Evolutionary conservation across 345 rosid species (phyloP).

Genomic region (Toxicodendron radicans): DNA sequence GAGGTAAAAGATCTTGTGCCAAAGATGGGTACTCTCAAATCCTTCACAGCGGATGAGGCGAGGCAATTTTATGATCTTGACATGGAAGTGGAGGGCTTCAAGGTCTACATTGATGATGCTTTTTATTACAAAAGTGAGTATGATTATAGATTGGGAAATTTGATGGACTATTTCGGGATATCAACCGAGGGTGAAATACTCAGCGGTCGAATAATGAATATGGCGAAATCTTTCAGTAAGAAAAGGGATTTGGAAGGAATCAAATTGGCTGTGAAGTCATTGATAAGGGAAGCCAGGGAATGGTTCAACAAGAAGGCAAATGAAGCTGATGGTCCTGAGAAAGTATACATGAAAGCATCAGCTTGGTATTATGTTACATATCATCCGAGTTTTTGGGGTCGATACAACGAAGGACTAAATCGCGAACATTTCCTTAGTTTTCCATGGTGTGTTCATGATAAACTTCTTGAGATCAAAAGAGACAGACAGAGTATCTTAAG

Average conservation of each 20-base stretch:
- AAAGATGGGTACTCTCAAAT: constrained; percentile 15
- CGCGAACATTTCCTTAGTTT: constrained; percentile 38
- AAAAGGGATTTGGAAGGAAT: constrained; percentile 40
- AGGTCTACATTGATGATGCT: constrained; percentile 36
- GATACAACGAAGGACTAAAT: constrained; percentile 15
- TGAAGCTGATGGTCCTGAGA: constrained; percentile 17
- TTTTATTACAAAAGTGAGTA: constrained; percentile 33
- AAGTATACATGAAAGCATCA: constrained; percentile 41
- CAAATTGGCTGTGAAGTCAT: constrained; percentile 28
- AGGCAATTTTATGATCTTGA: constrained; percentile 39
- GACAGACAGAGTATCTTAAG: neutral
- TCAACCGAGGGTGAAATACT: constrained; percentile 61
- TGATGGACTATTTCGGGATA: constrained; percentile 53
- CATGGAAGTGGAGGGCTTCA: constrained; percentile 55
- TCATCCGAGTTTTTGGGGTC: constrained; percentile 37
- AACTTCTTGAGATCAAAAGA: constrained; percentile 30
- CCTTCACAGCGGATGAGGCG: constrained; percentile 43
- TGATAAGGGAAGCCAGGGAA: constrained; percentile 47
- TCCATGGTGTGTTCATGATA: constrained; percentile 41
- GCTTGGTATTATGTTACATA: constrained; percentile 51
- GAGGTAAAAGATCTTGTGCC: constrained; percentile 42
- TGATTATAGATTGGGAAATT: constrained; percentile 40
- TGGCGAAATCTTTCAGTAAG: constrained; percentile 41
- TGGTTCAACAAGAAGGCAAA: constrained; percentile 35
- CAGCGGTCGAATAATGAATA: constrained; percentile 44